A percentile compares a stretch with the other conserved stretches of the same genome.
These are phyloP conservation scores for Exophiala oligosperma DNA, from an alignment of 2,329 filamentous ascomycete genomes.

Conservation along the genomic window DNA sequence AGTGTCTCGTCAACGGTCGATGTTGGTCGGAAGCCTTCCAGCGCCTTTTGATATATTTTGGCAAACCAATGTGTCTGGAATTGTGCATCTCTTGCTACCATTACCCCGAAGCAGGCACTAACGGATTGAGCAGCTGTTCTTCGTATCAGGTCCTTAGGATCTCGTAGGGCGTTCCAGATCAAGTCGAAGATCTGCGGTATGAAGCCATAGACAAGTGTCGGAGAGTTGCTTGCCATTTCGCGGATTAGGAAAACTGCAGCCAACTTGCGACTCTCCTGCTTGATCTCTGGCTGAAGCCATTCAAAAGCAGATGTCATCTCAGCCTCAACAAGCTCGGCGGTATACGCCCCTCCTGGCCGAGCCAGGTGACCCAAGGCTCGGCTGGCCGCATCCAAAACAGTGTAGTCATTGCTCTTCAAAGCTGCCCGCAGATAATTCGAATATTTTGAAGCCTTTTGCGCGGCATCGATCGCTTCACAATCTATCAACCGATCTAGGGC, in stretches of 20 bases:
- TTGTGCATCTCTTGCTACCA: conserved; percentile 85
- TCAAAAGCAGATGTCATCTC: conserved; percentile 96
- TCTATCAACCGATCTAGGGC: conserved; percentile 92
- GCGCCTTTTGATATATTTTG: conserved; percentile 84
- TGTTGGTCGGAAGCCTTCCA: conserved; percentile 69
- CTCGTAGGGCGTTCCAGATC: conserved; percentile 91
- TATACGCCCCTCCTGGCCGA: conserved; percentile 86
- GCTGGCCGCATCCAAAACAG: conserved; percentile 86
- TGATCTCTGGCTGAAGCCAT: conserved; percentile 86
- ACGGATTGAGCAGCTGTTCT: conserved; percentile 91
- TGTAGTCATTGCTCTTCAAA: conserved; percentile 85
- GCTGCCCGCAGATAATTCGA: conserved; percentile 86
- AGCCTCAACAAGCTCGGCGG: conserved; percentile 92
- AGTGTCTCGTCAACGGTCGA: conserved; percentile 86
- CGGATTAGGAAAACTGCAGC: conserved; percentile 88
- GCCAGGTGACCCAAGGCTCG: conserved; percentile 87
- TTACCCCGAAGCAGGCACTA: conserved; percentile 93
- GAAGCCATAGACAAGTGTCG: conserved; percentile 92
- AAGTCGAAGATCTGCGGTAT: conserved; percentile 94
- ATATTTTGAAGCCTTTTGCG: conserved; percentile 91
- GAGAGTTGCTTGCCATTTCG: conserved; percentile 88
- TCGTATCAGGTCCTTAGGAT: conserved; percentile 86
- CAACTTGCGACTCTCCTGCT: conserved; percentile 89
- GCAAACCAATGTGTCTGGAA: conserved; percentile 86
- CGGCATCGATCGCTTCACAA: conserved; percentile 92